Evolutionary conservation across 768 basidiomycete genomes (phyloP).

Genomic region (Tricholoma sp.): DNA sequence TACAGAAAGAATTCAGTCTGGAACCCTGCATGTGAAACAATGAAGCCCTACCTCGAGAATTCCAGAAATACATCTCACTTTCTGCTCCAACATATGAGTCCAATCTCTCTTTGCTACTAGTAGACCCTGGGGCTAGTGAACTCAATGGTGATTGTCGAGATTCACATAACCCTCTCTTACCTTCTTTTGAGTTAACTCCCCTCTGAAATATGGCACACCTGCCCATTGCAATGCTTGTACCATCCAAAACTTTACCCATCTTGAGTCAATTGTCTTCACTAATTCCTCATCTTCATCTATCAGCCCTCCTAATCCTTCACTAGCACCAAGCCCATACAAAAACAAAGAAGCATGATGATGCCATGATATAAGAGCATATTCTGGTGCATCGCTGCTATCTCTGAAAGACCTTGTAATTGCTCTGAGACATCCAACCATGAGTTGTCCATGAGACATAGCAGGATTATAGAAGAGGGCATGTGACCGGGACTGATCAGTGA

Average conservation of each 20-base stretch:
- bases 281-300: not conserved
- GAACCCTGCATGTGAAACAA: not conserved
- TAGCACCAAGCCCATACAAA: not conserved
- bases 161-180: too few species aligned
- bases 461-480: not conserved
- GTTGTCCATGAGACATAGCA: constrained; percentile 3
- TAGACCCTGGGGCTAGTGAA: too few species aligned
- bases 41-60: not conserved
- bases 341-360: constrained; percentile 5
- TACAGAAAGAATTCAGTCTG: not conserved
- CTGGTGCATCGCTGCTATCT: not conserved
- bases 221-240: not conserved
- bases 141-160: too few species aligned
- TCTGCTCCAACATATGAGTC: too few species aligned
- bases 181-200: too few species aligned
- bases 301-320: not conserved
- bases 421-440: constrained; percentile 1
- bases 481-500: constrained; percentile 3
- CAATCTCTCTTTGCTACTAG: too few species aligned
- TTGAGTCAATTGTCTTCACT: not conserved
- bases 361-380: constrained; percentile 7
- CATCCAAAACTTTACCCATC: not conserved
- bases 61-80: not conserved
- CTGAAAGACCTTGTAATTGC: not conserved
- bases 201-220: not conserved